These are phyloP conservation scores for Colletotrichum sansevieriae DNA, from an alignment of 2,329 filamentous ascomycete species.

Conservation along the genomic window DNA sequence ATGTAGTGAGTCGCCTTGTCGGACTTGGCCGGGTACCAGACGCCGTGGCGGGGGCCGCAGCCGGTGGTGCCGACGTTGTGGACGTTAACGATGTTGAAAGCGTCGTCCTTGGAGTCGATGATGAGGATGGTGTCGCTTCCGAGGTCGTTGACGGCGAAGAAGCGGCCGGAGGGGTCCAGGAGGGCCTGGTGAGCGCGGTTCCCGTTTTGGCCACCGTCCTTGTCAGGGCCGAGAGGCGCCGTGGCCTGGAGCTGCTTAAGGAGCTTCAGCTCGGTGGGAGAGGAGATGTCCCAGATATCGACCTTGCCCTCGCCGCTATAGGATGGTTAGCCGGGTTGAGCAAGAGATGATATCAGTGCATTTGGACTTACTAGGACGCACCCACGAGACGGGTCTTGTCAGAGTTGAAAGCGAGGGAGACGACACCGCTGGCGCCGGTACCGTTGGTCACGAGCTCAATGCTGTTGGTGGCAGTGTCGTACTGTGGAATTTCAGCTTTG, in stretches of 20 bases:
- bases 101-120: conserved; percentile 58
- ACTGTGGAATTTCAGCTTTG: conserved; percentile 39
- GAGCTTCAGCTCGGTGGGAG: conserved; percentile 51
- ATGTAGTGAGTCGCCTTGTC: conserved; percentile 59
- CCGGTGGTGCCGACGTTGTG: conserved; percentile 52
- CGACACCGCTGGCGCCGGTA: conserved; percentile 58
- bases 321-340: background rate
- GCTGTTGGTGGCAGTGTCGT: conserved; percentile 51
- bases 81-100: conserved; percentile 53
- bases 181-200: conserved; percentile 62
- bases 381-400: conserved; percentile 61
- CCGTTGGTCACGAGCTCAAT: conserved; percentile 47
- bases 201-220: conserved; percentile 49
- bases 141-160: conserved; percentile 63
- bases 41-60: conserved; percentile 64
- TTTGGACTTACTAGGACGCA: conserved; percentile 51
- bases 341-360: no score
- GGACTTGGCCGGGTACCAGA: conserved; percentile 56
- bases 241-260: conserved; percentile 54
- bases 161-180: conserved; percentile 63
- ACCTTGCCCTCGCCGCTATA: conserved; percentile 52
- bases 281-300: conserved; percentile 60
- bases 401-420: conserved; percentile 61
- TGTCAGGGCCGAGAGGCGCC: conserved; percentile 51
- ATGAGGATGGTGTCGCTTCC: conserved; percentile 62